Evolutionary conservation across 1,139 yeast genomes (phyloP), one percentile per base, ranked within the genome.

Genomic region (Diutina scorzettiae): DNA sequence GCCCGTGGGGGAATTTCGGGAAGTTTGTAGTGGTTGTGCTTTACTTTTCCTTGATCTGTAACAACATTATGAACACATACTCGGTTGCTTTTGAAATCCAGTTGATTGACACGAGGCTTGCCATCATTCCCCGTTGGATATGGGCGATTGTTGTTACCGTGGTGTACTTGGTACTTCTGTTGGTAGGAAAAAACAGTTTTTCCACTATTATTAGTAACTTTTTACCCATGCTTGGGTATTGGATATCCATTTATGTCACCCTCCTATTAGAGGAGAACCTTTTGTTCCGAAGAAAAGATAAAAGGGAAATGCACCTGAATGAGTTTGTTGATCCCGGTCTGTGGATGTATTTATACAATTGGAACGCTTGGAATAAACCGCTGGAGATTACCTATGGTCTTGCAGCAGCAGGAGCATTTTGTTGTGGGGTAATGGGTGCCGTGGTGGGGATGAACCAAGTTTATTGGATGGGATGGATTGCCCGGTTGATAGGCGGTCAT

Each of bases 21-120:
- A 59, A 59, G 42, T 59, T 64, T 48, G 57, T 63, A 30, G 60
- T 59, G 33, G 63, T 64, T 9, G 40, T 63, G 5, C 51, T 63
- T 42, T 64, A 53, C 51, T 43, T 64, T 8, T 63, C 68, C 3
- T 55, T 64, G 40, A 56, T 64, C 28, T 60, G 67, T 49, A 64
- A 64, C 49, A 64, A 62, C 44, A 57, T 64, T 47, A 60, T 64
- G 56, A 58, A 57, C 45, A 55, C 61, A 8, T 58, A 58, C 43
- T 54, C 58, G 14, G 50, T 52, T 29, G 60, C 59, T 1, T 54
- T 58, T 40, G 58, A 56, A 40, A 51, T 56, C 43, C 62, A 57
- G 41, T 46, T 58, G 19, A 51, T 57, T 5, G 56, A 53, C 36
- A 42, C 44, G n/a, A 46, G 48, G 5, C 43, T 56, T 12, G 57